Conservation (phyloP, 2,329 filamentous ascomycete species). For the Ramularia endophylla region DNA sequence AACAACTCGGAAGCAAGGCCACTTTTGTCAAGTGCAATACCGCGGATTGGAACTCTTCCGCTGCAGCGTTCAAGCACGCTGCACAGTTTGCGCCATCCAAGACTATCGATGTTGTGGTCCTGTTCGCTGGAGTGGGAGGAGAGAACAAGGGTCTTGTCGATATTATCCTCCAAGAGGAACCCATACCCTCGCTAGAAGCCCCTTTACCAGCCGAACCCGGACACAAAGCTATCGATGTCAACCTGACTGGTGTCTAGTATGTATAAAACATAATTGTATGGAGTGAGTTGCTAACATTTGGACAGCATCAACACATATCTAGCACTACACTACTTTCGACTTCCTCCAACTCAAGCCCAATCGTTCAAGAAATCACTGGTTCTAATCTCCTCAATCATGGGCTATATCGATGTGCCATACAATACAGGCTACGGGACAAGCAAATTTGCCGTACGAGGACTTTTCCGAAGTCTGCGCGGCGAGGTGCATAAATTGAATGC, state of each 20-base stretch:
- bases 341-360: conserved; percentile 4
- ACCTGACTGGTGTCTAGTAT: conserved; percentile 8
- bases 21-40: conserved; percentile 10
- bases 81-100: conserved; percentile 5
- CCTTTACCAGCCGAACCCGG: conserved; percentile 1
- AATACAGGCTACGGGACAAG: conserved; percentile 8
- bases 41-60: conserved; percentile 7
- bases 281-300: too few relatives aligned
- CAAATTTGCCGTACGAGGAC: conserved; percentile 12
- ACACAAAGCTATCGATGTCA: conserved; percentile 10
- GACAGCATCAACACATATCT: conserved; percentile 7
- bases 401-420: conserved; percentile 11
- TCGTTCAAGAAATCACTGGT: conserved; percentile 9
- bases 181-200: conserved; percentile 2
- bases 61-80: conserved; percentile 11
- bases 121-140: conserved; percentile 8
- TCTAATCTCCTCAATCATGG: conserved; percentile 12
- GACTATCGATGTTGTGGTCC: conserved; percentile 9
- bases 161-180: conserved; percentile 6
- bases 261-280: too few relatives aligned
- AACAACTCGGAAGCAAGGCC: conserved; percentile 4
- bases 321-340: conserved; percentile 13
- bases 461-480: conserved; percentile 10
- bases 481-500: conserved; percentile 7
- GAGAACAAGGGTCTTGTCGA: conserved; percentile 7